These are phyloP conservation scores for Massospora cicadina DNA, from an alignment of 371 early-diverging fungal species.

Conservation along the genomic window DNA sequence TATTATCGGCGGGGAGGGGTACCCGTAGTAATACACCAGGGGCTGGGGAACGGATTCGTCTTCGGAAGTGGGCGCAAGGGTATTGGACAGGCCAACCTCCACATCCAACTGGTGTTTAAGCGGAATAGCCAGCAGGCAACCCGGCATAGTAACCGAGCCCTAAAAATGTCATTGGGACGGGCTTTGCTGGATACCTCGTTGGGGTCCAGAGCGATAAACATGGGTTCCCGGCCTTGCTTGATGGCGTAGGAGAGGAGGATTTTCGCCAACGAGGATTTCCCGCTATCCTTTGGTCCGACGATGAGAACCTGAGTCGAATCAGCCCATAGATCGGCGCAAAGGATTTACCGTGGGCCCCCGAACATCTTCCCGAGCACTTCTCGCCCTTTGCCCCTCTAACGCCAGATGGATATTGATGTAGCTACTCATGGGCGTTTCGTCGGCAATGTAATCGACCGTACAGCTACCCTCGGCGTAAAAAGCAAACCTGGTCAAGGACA, in stretches of 20 bases:
- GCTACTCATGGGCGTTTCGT: slow-evolving; percentile 83
- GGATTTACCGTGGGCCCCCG: slow-evolving; percentile 46
- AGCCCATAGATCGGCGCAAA: not conserved
- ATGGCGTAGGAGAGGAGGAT: slow-evolving; percentile 71
- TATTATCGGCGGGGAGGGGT: slow-evolving; percentile 50
- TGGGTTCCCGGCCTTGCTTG: slow-evolving; percentile 47
- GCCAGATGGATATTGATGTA: slow-evolving; percentile 78
- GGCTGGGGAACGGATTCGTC: slow-evolving; percentile 55
- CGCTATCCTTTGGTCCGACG: slow-evolving; percentile 78
- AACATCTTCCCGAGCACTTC: slow-evolving; percentile 25
- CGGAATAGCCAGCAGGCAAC: slow-evolving; percentile 59
- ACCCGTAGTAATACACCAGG: slow-evolving; percentile 81
- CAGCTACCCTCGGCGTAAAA: slow-evolving; percentile 38
- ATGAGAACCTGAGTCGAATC: slow-evolving; percentile 41
- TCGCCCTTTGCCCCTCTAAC: slow-evolving; percentile 53
- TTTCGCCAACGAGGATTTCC: slow-evolving; percentile 73
- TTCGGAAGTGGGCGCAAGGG: slow-evolving; percentile 36
- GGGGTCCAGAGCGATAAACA: slow-evolving; percentile 75
- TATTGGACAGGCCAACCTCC: slow-evolving; percentile 75
- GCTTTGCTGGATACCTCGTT: slow-evolving; percentile 29
- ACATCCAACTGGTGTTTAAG: slow-evolving; percentile 57
- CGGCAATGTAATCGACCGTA: slow-evolving; percentile 68
- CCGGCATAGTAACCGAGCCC: slow-evolving; percentile 74
- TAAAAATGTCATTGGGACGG: slow-evolving; percentile 13
- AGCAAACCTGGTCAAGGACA: slow-evolving; percentile 15